Percentiles rank a stretch among this genome's conserved stretches.
Evolutionary conservation across 2,329 filamentous ascomycete genomes (phyloP).

Genomic region (Neopestalotiopsis sp.): DNA sequence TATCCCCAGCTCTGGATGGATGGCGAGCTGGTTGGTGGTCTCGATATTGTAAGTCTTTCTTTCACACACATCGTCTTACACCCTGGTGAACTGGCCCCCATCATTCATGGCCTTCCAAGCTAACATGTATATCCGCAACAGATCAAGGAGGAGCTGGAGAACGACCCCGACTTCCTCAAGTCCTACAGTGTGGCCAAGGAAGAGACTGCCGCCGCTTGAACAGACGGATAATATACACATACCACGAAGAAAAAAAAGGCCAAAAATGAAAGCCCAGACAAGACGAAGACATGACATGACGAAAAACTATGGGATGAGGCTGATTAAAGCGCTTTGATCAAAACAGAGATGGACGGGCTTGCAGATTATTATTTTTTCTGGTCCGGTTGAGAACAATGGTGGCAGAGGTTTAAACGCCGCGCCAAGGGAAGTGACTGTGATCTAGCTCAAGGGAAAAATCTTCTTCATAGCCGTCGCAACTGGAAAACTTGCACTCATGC

Average conservation of each 20-base stretch:
- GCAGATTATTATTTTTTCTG: not conserved
- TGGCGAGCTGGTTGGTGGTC: conserved; percentile 87
- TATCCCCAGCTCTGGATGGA: conserved; percentile 94
- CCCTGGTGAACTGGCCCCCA: not conserved
- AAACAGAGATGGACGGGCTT: not conserved
- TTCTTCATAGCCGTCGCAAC: conserved; percentile 2
- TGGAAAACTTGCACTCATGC: not conserved
- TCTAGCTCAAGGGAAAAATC: not conserved
- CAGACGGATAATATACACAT: not conserved
- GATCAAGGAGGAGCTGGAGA: conserved; percentile 93
- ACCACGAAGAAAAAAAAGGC: not conserved
- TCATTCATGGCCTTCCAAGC: not conserved
- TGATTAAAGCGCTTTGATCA: not conserved
- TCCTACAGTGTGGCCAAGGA: conserved; percentile 65
- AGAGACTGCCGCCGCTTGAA: conserved; percentile 41
- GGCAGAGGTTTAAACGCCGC: not conserved
- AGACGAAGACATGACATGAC: conserved; percentile 1
- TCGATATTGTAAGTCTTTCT: conserved; percentile 84
- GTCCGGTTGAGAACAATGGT: not conserved
- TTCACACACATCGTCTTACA: not conserved
- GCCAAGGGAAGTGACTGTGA: conserved; percentile 2
- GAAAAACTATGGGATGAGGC: not conserved
- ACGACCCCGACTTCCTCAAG: conserved; percentile 81
- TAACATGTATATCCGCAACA: conserved; percentile 40
- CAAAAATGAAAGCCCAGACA: not conserved